Evolutionary conservation across 805 yeast genomes (phyloP), one percentile per base, ranked within the genome.

Genomic region (Lachancea sp.): DNA sequence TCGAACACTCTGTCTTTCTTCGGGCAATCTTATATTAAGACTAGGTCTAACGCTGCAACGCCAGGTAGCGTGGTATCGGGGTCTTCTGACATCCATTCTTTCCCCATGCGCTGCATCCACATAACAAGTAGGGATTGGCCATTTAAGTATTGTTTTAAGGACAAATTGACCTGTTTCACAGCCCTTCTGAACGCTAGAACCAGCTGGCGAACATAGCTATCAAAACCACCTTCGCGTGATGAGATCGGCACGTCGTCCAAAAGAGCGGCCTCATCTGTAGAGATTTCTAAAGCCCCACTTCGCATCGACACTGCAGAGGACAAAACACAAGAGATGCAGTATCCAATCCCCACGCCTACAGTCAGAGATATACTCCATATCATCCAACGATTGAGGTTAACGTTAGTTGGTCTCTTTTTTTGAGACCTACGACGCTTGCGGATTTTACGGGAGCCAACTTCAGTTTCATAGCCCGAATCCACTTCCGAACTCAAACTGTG

Each of bases 341-440:
- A 58, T 2, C 63, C 62, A 8, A 57, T 45, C 4, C 64, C 63
- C 12, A 58, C 53, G 11, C 64, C 63, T 1, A 56, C 46, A 1
- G 61, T 49, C 7, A 58, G 33, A 6, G 64, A 58, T 5, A 58
- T 39, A 3, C 59, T 55, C 58, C 58, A 55, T 9, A 51, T 23
- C 16, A 46, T 40, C 51, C 56, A 48, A 35, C 49, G 42, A 34
- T 40, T 46, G 17, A 42, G 17, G 13, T 13, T 20, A 21, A 20
- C 19, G 15, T 29, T 20, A 5, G 29, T 16, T 29, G 29, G 8
- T 23, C 30, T 28, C 22, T 37, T 40, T 20, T 34, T 44, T 25
- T 34, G 23, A 12, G 38, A 19, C 34, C 26, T 40, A 16, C 37
- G 41, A 12, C 39, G 42, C 34, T 44, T 44, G 19, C 37, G 17